Evolutionary conservation across 2,329 filamentous ascomycete genomes (phyloP), one percentile per base, ranked within the genome.

Genomic region (Aspergillus pseudonomiae): DNA sequence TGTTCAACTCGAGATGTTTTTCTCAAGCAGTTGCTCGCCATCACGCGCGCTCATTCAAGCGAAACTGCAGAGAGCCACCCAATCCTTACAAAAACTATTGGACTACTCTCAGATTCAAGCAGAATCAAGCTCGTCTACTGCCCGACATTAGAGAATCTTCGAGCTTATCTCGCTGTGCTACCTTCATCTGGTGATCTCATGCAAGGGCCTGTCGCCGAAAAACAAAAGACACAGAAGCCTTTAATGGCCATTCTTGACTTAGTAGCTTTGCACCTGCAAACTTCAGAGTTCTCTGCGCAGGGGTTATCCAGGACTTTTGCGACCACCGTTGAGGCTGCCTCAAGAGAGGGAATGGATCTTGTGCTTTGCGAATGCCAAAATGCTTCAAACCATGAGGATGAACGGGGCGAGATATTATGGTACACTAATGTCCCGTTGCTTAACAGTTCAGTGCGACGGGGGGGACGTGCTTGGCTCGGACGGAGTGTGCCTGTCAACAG

Each of bases 91-190:
- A 86, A 89, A 32, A 88, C 91, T 0, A 85, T 97, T 16, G 85
- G 88, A 60, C 85, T 92, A 66, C 82, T 94, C 32, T 86, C 89
- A 54, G 84, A 86, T 4, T 89, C 92, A 9, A 86, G 88, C 34
- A 87, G 89, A 70, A 85, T 96, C 66, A 87, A 86, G 60, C 77
- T 94, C 10, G 80, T 87, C 41, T 97, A 96, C 78, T 86, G 88
- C 60, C 88, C 92, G 0, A 92, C 90, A 2, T 84, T 95, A 60
- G 88, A 91, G 26, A 89, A 91, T 75, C 85, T 97, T 7, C 89
- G 92, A 60, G 92, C 92, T 41, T 92, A 90, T 71, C 83, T 97
- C 21, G 83, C 90, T 48, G 83, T 86, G 58, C 84, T 87, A 39
- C 53, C 21, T 30, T 46, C 52, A 14, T 57, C 43, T 34, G 45